Evolutionary conservation across 257 asterid genomes (phyloP).

Genomic region (Pogostemon cablin): DNA sequence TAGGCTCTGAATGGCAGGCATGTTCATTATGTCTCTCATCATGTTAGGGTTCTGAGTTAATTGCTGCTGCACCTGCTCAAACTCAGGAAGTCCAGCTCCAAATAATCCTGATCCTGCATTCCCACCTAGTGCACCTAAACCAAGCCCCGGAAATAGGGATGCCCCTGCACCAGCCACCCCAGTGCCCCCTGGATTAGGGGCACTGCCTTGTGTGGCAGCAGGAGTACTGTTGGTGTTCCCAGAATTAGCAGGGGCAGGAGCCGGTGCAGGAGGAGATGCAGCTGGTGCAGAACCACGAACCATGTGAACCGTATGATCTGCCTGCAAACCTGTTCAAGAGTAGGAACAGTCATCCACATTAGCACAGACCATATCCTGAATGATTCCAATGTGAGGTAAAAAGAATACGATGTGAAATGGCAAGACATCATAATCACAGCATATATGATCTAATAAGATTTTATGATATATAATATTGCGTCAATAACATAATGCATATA

Average conservation of each 20-base stretch:
- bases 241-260: constrained; percentile 43
- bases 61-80: constrained; percentile 67
- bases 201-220: constrained; percentile 41
- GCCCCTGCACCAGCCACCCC: constrained; percentile 54
- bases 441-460: not conserved
- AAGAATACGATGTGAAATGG: constrained; percentile 5
- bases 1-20: constrained; percentile 60
- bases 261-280: constrained; percentile 40
- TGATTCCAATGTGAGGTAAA: constrained; percentile 2
- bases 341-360: constrained; percentile 11
- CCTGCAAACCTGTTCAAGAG: constrained; percentile 54
- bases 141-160: constrained; percentile 52
- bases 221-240: constrained; percentile 42
- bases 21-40: constrained; percentile 65
- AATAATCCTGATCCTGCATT: constrained; percentile 50
- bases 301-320: constrained; percentile 69
- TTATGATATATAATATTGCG: not conserved
- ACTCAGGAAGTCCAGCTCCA: constrained; percentile 66
- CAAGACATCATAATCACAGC: not conserved
- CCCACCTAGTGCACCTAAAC: constrained; percentile 53
- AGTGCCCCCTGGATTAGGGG: constrained; percentile 41
- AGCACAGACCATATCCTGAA: constrained; percentile 8
- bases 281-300: constrained; percentile 66
- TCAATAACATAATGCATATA: not conserved
- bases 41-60: constrained; percentile 61